Conservation (phyloP, 169 alveolate species). For the Amoebophrya sp. region DNA sequence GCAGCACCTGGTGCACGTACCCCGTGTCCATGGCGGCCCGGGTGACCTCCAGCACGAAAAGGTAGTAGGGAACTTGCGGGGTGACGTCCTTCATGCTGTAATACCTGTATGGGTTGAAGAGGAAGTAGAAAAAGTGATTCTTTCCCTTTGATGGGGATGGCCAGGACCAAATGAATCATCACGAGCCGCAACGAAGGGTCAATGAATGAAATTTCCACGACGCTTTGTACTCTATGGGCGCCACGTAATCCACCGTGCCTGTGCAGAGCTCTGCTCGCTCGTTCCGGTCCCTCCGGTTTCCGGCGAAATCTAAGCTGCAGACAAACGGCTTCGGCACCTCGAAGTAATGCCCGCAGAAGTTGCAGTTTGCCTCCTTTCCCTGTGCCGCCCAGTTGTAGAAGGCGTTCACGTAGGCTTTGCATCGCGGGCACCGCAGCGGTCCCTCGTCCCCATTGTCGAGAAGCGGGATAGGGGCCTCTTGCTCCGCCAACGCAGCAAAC, state of each 20-base stretch:
- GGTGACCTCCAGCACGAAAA: neutral
- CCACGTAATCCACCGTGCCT: neutral
- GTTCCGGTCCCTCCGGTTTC: neutral
- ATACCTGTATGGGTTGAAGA: no score
- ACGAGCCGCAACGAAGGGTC: no score
- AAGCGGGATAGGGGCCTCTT: neutral
- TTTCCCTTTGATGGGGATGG: no score
- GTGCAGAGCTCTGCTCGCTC: neutral
- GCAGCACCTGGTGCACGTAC: neutral
- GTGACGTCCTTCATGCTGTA: no score
- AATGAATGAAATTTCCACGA: no score
- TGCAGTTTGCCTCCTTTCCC: neutral
- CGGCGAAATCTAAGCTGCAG: neutral
- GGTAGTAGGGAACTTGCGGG: neutral
- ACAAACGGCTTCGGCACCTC: neutral
- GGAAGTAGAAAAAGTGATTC: no score
- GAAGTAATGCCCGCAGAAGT: constrained; percentile 6
- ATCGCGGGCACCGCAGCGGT: neutral
- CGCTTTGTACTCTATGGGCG: neutral
- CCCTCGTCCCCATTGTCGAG: neutral
- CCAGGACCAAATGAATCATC: no score
- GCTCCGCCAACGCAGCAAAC: neutral
- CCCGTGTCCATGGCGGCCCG: neutral
- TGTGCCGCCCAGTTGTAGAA: neutral
- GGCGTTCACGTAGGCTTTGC: neutral